Evolutionary conservation across 2,329 filamentous ascomycete genomes (phyloP).

Genomic region (Sporothrix globosa): DNA sequence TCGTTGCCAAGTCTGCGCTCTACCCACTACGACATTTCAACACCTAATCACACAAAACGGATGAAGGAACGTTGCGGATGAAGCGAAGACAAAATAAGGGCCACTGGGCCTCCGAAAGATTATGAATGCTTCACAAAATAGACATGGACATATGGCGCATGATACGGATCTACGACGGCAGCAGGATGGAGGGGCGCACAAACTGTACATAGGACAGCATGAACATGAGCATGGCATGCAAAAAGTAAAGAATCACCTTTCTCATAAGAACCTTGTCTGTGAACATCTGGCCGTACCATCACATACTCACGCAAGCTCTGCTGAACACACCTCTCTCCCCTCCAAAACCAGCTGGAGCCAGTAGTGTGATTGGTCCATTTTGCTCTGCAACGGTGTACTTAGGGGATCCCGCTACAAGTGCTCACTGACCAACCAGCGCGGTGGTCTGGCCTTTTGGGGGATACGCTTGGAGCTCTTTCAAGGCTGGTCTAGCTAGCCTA

Average conservation of each 20-base stretch:
- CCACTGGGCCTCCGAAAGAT: not conserved
- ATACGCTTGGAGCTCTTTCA: too few species aligned
- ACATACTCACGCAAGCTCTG: not conserved
- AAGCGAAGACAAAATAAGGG: not conserved
- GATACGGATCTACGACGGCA: not conserved
- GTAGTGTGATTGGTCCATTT: not conserved
- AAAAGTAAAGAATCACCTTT: not conserved
- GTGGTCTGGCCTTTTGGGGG: constrained; percentile 2
- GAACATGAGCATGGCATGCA: not conserved
- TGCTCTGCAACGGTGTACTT: not conserved
- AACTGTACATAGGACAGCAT: not conserved
- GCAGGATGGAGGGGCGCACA: not conserved
- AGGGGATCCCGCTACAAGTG: not conserved
- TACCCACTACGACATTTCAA: not conserved
- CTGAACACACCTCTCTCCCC: not conserved
- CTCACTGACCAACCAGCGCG: constrained; percentile 2
- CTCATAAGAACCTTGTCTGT: not conserved
- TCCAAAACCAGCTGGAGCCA: not conserved
- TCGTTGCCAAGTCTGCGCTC: not conserved
- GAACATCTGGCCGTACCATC: not conserved
- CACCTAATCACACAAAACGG: not conserved
- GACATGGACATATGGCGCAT: constrained; percentile 26
- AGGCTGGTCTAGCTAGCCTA: constrained; percentile 1
- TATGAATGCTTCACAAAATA: constrained; percentile 10
- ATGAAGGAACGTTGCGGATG: not conserved